Base-by-base conservation (phyloP, 2,329 filamentous ascomycete species). In the Escovopsis weberi region DNA sequence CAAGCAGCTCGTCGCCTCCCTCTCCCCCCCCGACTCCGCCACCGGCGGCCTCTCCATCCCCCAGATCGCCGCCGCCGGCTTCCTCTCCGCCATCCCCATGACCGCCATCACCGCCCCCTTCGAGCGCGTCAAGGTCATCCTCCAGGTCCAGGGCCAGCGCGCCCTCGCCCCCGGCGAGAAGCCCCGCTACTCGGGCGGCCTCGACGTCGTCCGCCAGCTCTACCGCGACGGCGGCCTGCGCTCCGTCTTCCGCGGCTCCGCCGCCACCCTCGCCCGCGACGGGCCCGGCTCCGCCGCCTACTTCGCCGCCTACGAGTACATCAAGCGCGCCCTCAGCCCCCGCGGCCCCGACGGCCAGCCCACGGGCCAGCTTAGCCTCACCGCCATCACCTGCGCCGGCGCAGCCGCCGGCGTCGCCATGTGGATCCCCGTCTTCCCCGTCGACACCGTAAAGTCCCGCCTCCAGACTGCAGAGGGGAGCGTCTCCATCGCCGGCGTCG, bases 361-460 rank as follows among this genome's bases (percentile, higher is more conserved):
- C 2, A 75, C 71, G 4, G 88, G 87, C 36, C 70, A 91, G 53
- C 66, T 96, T 45, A 89, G 82, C 55, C 69, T 98, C 48, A 67
- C 76, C 2, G 91, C 91, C 10, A 75, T 98, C 44, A 85, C 88
- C 54, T 75, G 78, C 26, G 91, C 91, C 2, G 91, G 91, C 53
- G 91, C 85, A 48, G 84, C 81, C 4, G 91, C 91, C 0, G 91
- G 91, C 57, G 77, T 98, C 26, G 91, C 91, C 48, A 98, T 98
- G 91, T 98, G 91, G 91, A 91, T 95, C 52, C 88, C 91, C 42
- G 88, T 98, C 36, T 98, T 98, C 75, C 91, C 91, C 19, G 75
- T 98, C 50, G 91, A 98, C 58, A 98, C 91, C 0, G 80, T 98
- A 66, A 98, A 98, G 76, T 88, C 82, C 49, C 73, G 88, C 33